Evolutionary conservation across 306 rosid genomes (phyloP).

Genomic region (Vigna trinervia): DNA sequence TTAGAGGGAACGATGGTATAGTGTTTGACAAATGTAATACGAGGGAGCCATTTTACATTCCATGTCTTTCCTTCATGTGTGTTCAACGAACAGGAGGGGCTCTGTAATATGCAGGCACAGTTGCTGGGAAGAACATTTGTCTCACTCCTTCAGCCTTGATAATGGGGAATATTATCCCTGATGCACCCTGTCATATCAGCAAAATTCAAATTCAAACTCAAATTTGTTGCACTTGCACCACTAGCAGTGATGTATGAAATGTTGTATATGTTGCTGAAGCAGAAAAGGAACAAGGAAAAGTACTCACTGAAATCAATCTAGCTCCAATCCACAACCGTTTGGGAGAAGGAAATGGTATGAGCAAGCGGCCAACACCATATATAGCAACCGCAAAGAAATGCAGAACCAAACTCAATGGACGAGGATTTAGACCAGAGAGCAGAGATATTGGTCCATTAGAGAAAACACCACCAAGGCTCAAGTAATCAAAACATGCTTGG

Average conservation of each 20-base stretch:
- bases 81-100: slow-evolving; percentile 60
- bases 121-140: slow-evolving; percentile 84
- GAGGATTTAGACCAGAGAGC: slow-evolving; percentile 67
- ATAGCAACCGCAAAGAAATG: slow-evolving; percentile 62
- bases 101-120: slow-evolving; percentile 83
- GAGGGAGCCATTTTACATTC: not conserved
- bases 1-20: too few species aligned
- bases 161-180: slow-evolving; percentile 82
- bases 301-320: slow-evolving; percentile 59
- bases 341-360: slow-evolving; percentile 69
- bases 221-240: not conserved
- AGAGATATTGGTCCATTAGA: slow-evolving; percentile 60
- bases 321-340: slow-evolving; percentile 62
- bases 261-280: slow-evolving; percentile 9
- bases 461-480: slow-evolving; percentile 66
- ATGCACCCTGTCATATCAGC: slow-evolving; percentile 61
- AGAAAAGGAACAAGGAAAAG: not conserved
- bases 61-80: slow-evolving; percentile 13
- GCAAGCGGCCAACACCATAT: slow-evolving; percentile 56
- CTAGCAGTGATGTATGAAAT: not conserved
- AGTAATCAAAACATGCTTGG: slow-evolving; percentile 65
- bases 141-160: slow-evolving; percentile 86
- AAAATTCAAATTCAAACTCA: slow-evolving; percentile 15
- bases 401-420: slow-evolving; percentile 58
- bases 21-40: too few species aligned